Percentiles rank a stretch among this genome's conserved stretches.
These are phyloP conservation scores for Termitomyces sp. DNA, from an alignment of 768 basidiomycete genomes.

Conservation along the genomic window DNA sequence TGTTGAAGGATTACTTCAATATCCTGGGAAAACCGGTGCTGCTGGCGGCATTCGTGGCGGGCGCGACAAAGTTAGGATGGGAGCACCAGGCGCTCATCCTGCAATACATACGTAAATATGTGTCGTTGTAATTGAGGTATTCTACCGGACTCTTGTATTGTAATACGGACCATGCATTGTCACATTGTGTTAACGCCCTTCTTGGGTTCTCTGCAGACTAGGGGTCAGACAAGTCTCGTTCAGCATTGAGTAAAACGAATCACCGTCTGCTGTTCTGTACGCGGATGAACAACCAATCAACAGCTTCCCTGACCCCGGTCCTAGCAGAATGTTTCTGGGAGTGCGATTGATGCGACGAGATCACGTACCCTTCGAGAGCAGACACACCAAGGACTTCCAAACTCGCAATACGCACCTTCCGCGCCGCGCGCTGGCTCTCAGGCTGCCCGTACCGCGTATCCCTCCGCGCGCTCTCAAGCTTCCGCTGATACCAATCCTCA, in stretches of 20 bases:
- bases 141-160: background rate
- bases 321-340: slow-evolving; percentile 30
- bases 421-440: slow-evolving; percentile 36
- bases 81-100: slow-evolving; percentile 17
- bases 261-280: slow-evolving; percentile 86
- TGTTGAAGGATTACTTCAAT: slow-evolving; percentile 23
- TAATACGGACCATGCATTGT: background rate
- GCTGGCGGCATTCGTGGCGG: slow-evolving; percentile 13
- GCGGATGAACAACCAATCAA: slow-evolving; percentile 92
- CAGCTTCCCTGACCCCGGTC: slow-evolving; percentile 82
- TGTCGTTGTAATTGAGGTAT: background rate
- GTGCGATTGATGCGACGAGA: background rate
- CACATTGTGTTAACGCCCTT: slow-evolving; percentile 16
- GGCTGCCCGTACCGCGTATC: slow-evolving; percentile 40
- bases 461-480: slow-evolving; percentile 61
- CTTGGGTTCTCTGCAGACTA: slow-evolving; percentile 15
- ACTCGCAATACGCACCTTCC: slow-evolving; percentile 61
- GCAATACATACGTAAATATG: slow-evolving; percentile 9
- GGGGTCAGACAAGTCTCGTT: too few species aligned
- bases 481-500: slow-evolving; percentile 79
- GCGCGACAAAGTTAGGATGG: slow-evolving; percentile 23
- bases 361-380: slow-evolving; percentile 78
- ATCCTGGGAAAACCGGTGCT: slow-evolving; percentile 22
- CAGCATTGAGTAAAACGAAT: background rate
- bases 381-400: slow-evolving; percentile 88